Percentiles rank a stretch among this genome's conserved stretches.
Evolutionary conservation across 2,329 filamentous ascomycete genomes (phyloP).

Genomic region (Fusarium lyarnte): DNA sequence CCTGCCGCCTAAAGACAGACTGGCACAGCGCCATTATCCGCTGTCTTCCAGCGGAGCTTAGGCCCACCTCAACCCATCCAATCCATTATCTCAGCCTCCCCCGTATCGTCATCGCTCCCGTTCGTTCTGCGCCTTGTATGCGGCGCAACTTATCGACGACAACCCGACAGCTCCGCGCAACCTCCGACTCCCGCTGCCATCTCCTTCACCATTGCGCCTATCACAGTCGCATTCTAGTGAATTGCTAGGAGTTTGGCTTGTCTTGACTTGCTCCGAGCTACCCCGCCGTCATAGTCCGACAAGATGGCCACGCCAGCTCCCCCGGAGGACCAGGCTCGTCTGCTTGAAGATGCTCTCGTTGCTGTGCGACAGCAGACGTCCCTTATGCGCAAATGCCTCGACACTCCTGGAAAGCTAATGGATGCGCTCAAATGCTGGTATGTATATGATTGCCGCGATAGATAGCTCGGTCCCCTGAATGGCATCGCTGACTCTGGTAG

Average conservation of each 20-base stretch:
- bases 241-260: conserved; percentile 38
- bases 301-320: conserved; percentile 65
- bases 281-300: conserved; percentile 45
- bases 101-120: conserved; percentile 43
- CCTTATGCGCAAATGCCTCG: conserved; percentile 97
- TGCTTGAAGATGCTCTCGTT: conserved; percentile 95
- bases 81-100: conserved; percentile 46
- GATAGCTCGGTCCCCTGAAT: conserved; percentile 17
- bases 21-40: conserved; percentile 37
- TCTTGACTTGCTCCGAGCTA: conserved; percentile 43
- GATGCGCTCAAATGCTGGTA: conserved; percentile 99
- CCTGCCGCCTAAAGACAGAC: conserved; percentile 33
- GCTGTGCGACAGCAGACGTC: conserved; percentile 97
- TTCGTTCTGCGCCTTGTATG: conserved; percentile 40
- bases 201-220: conserved; percentile 25
- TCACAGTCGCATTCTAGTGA: conserved; percentile 40
- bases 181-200: conserved; percentile 20
- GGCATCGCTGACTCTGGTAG: conserved; percentile 57
- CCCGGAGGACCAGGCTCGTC: conserved; percentile 84
- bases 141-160: conserved; percentile 41
- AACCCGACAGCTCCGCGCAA: conserved; percentile 26
- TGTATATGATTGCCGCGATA: conserved; percentile 47
- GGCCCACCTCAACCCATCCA: conserved; percentile 40
- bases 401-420: conserved; percentile 98
- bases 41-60: conserved; percentile 31